Evolutionary conservation across 352 stramenopile genomes (phyloP), one percentile per base, ranked within the genome.

Genomic region (Globisporangium camurandrum): DNA sequence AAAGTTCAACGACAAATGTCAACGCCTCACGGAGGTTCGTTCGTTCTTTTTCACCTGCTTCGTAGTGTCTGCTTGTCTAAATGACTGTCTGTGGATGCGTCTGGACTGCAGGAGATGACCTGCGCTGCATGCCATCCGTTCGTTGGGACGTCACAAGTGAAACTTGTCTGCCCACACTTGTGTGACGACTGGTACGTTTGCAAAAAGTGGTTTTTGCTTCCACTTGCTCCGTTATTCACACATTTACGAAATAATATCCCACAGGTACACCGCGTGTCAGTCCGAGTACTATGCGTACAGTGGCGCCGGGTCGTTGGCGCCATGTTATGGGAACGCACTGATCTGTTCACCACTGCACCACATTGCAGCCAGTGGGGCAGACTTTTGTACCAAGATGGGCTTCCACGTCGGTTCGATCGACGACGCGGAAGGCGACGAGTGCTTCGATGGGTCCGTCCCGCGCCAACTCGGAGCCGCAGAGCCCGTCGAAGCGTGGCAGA

Each of bases 271-370:
- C 11, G 69, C 79, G 47, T 93, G 82, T 54, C 72, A 81, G 47
- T 54, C 68, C 33, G 82, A 93, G 49, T 93, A 72, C 50, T 93
- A 93, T 51, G 67, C 76, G 28, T 81, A 85, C 44, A 57, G 62
- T n/a, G 71, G 65, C 19, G 56, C 71, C 4, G 77, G 78, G 8
- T 70, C 69, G 17, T 63, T 93, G 42, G 57, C 64, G 45, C 82
- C 82, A 43, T 93, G 82, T 62, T 93, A 89, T 47, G 82, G 82
- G 38, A 89, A 93, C 40, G 79, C 82, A 16, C 61, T 93, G 36
- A 68, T 93, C 33, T 93, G 82, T 52, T 93, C 82, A 30, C 79
- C 68, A 4, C 66, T 93, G 10, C 73, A 70, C 9, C 43, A 48
- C 5, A 91, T 93, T 45, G 71, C 69, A 31, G 33, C 58, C 7